Evolutionary conservation across 2,329 filamentous ascomycete genomes (phyloP), one percentile per base, ranked within the genome.

Genomic region (Colletotrichum echinochloae): DNA sequence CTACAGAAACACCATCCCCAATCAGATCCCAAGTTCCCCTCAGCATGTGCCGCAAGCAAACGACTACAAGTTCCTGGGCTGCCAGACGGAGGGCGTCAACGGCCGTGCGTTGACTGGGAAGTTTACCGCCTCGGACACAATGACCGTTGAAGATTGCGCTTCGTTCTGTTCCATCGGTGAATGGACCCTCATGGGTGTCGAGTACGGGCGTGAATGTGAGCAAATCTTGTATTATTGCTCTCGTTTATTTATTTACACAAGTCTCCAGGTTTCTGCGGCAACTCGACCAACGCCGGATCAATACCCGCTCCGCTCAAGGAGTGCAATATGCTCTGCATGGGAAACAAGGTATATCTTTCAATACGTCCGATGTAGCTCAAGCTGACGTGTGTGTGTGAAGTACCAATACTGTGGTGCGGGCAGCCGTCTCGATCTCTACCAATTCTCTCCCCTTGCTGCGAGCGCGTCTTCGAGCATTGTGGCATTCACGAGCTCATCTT

Each of bases 131-230:
- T 72, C 70, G 6, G 76, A 77, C 20, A 65, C 70, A 11, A 76
- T 78, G 76, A 74, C 75, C 7, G 71, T 76, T 14, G 73, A 75
- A 12, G 30, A 65, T 2, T 78, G 77, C 52, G 72, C 76, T 2
- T 71, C 73, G 3, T 77, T 76, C 66, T 77, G 75, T 30, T 72
- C 51, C 5, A 44, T 71, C 2, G 73, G 60, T n/a, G 73, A 71
- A 48, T 73, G 63, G 64, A 60, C 65, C 14, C 73, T 72, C 49
- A 75, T 76, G 65, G 77, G 76, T 51, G 39, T 78, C 5, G 77
- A 78, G 59, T 78, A 78, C 41, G 74, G 65, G 6, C 67, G 75
- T n/a, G 77, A 78, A 62, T 78, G 77, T 70, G 30, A 51, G 61
- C 60, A 26, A 14, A 41, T 11, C 11, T 18, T 7, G 12, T 18